Evolutionary conservation across 345 rosid species (phyloP).

Genomic region (Melaleuca quinquenervia): DNA sequence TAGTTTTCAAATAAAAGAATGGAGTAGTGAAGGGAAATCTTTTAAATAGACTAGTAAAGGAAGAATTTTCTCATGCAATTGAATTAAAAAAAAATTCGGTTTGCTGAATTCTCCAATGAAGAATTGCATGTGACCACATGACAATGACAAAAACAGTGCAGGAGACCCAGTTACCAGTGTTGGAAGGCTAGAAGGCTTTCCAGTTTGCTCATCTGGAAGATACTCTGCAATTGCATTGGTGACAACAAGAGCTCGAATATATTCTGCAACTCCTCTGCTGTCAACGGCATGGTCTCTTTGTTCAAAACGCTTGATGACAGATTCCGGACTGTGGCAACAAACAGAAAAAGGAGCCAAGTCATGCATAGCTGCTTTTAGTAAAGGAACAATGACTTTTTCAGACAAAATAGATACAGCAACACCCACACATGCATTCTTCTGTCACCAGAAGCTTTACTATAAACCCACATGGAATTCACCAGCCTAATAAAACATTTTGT

Average conservation of each 20-base stretch:
- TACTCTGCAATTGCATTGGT: conserved; percentile 79
- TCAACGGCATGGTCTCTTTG: conserved; percentile 74
- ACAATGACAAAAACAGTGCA: not conserved
- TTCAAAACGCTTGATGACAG: conserved; percentile 83
- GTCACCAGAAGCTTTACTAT: not conserved
- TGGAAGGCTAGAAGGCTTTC: conserved; percentile 82
- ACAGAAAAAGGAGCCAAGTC: not conserved
- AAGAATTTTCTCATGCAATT: not conserved
- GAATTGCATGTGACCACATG: not conserved
- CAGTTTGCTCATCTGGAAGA: conserved; percentile 84
- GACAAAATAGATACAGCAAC: not conserved
- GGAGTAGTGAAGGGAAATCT: not conserved
- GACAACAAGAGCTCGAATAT: conserved; percentile 75
- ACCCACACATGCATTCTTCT: not conserved
- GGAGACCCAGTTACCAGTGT: conserved; percentile 37
- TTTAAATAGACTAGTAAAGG: not conserved
- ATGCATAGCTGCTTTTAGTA: not conserved
- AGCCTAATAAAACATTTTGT: not conserved
- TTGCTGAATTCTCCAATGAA: not conserved
- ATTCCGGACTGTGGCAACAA: conserved; percentile 54
- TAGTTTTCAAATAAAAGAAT: not conserved
- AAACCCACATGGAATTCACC: not conserved
- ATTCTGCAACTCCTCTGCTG: conserved; percentile 84
- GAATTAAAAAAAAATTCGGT: not conserved
- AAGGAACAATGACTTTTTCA: not conserved